These are phyloP conservation scores for Fusarium coicis DNA, from an alignment of 2,329 filamentous ascomycete genomes.

Conservation along the genomic window DNA sequence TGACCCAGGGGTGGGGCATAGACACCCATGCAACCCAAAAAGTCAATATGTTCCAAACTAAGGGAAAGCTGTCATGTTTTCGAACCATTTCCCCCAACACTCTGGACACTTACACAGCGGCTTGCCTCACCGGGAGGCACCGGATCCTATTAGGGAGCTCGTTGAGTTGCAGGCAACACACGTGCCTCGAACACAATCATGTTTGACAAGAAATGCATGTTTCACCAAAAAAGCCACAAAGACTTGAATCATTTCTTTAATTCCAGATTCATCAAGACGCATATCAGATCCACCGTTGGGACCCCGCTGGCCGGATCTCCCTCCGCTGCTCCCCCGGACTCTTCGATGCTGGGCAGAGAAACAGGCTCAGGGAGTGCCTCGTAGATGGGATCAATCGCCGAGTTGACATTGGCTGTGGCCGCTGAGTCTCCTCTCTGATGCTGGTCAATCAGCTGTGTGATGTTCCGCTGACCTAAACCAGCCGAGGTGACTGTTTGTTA, in stretches of 20 bases:
- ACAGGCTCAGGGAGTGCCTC: constrained; percentile 28
- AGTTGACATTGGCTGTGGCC: constrained; percentile 14
- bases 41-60: constrained; percentile 3
- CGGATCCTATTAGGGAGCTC: not conserved
- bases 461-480: constrained; percentile 19
- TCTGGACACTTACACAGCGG: not conserved
- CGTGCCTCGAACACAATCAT: not conserved
- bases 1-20: constrained; percentile 4
- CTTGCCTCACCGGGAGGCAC: not conserved
- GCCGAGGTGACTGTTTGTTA: constrained; percentile 34
- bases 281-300: constrained; percentile 22
- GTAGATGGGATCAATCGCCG: constrained; percentile 29
- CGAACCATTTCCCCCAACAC: not conserved
- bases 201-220: not conserved
- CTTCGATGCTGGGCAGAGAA: constrained; percentile 9
- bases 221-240: not conserved
- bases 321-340: constrained; percentile 25
- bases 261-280: constrained; percentile 31
- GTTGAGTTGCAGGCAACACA: constrained; percentile 1
- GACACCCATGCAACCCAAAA: constrained; percentile 8
- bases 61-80: not conserved
- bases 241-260: not conserved
- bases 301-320: constrained; percentile 12
- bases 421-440: constrained; percentile 11
- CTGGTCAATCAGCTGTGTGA: constrained; percentile 13